These are phyloP conservation scores for Rhizopogon salebrosus DNA, from an alignment of 768 basidiomycete species.

Conservation along the genomic window DNA sequence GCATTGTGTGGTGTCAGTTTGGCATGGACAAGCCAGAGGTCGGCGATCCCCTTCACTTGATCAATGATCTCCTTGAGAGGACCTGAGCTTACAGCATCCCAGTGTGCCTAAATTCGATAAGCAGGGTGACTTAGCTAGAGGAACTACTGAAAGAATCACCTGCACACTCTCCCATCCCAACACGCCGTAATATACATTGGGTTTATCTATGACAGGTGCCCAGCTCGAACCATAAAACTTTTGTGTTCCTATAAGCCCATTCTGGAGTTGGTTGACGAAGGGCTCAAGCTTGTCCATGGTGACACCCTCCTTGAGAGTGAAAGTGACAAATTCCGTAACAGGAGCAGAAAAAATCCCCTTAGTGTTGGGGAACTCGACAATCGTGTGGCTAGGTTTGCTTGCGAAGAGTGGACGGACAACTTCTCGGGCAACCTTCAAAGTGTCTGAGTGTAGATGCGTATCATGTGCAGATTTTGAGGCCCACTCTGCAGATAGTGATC, in stretches of 20 bases:
- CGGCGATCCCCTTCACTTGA: slow-evolving; percentile 17
- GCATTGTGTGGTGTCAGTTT: slow-evolving; percentile 11
- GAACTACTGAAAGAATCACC: slow-evolving; percentile 11
- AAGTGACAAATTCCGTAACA: slow-evolving; percentile 29
- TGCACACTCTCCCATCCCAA: slow-evolving; percentile 34
- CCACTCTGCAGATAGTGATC: slow-evolving; percentile 17
- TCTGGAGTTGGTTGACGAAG: slow-evolving; percentile 19
- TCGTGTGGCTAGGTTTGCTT: slow-evolving; percentile 11
- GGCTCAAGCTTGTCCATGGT: slow-evolving; percentile 13
- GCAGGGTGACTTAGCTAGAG: neutral
- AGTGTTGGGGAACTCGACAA: slow-evolving; percentile 19
- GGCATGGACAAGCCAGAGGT: slow-evolving; percentile 30
- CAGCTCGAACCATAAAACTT: slow-evolving; percentile 26
- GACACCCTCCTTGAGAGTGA: slow-evolving; percentile 22
- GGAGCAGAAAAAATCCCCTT: slow-evolving; percentile 17
- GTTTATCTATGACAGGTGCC: slow-evolving; percentile 15
- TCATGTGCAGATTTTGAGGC: slow-evolving; percentile 14
- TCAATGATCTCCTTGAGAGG: slow-evolving; percentile 25
- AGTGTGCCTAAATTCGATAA: slow-evolving; percentile 26
- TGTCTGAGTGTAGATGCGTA: slow-evolving; percentile 6
- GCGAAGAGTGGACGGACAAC: slow-evolving; percentile 12
- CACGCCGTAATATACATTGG: slow-evolving; percentile 21
- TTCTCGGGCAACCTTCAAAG: slow-evolving; percentile 2
- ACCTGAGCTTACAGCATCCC: slow-evolving; percentile 25
- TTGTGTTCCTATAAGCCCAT: slow-evolving; percentile 13